Conservation (phyloP, 192 early-diverging fungal species). For the Rhizoclosmatium globosum region DNA sequence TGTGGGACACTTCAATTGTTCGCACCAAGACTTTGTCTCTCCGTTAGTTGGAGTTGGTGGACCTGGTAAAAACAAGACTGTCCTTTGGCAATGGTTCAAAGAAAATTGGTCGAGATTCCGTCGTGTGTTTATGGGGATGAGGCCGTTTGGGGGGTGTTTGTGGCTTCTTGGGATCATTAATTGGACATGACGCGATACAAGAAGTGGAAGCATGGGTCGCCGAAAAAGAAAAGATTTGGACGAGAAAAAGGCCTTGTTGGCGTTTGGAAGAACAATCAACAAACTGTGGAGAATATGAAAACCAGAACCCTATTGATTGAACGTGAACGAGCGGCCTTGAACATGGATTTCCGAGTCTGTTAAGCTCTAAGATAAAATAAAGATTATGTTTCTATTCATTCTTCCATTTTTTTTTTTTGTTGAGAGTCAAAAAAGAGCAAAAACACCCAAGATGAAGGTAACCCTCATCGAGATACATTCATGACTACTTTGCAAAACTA, state of each 20-base stretch:
- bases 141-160: slow-evolving; percentile 7
- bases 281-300: slow-evolving; percentile 18
- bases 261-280: background rate
- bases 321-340: background rate
- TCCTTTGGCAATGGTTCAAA: slow-evolving; percentile 17
- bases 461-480: background rate
- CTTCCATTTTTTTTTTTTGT: background rate
- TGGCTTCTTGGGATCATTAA: background rate
- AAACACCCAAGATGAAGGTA: background rate
- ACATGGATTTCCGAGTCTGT: background rate
- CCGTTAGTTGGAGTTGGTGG: slow-evolving; percentile 12
- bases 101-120: slow-evolving; percentile 28
- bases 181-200: slow-evolving; percentile 23
- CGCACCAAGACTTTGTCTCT: slow-evolving; percentile 29
- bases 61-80: background rate
- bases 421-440: background rate
- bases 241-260: background rate
- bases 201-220: slow-evolving; percentile 20
- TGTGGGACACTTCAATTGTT: slow-evolving; percentile 72
- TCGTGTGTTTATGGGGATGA: slow-evolving; percentile 11
- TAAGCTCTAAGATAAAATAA: too few relatives aligned
- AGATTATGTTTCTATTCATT: too few relatives aligned
- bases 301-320: slow-evolving; percentile 4
- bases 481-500: background rate
- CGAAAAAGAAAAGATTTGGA: background rate